These are phyloP conservation scores for Microcyclosporella mali DNA, from an alignment of 2,329 filamentous ascomycete species.

Conservation along the genomic window DNA sequence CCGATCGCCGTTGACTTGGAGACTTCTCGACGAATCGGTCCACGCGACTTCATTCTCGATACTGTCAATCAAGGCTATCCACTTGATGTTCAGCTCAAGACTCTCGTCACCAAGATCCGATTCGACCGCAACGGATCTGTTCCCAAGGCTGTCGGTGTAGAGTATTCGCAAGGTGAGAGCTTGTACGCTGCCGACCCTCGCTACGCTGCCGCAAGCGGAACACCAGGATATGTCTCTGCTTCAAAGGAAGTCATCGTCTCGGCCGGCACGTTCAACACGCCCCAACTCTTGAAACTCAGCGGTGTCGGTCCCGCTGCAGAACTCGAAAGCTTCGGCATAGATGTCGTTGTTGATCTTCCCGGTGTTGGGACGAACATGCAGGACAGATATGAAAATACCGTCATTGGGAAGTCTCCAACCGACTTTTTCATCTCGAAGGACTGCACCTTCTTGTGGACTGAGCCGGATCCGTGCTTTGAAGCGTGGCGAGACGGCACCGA, in stretches of 20 bases:
- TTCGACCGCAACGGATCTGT: constrained; percentile 56
- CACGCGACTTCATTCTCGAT: constrained; percentile 51
- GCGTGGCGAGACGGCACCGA: constrained; percentile 37
- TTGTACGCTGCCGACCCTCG: constrained; percentile 38
- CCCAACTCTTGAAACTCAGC: constrained; percentile 59
- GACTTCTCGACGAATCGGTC: constrained; percentile 41
- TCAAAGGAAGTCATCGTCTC: constrained; percentile 43
- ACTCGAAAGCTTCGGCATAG: constrained; percentile 50
- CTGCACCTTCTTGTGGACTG: constrained; percentile 32
- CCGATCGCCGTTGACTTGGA: constrained; percentile 37
- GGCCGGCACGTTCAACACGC: constrained; percentile 56
- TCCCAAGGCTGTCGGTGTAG: constrained; percentile 43
- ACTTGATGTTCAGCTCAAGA: constrained; percentile 54
- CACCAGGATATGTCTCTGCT: constrained; percentile 37
- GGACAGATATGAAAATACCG: constrained; percentile 53
- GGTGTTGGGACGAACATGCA: constrained; percentile 61
- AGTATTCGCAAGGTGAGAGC: constrained; percentile 37
- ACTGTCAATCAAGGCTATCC: constrained; percentile 49
- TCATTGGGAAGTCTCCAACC: constrained; percentile 37
- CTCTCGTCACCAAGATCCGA: constrained; percentile 58
- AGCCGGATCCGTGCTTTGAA: constrained; percentile 38
- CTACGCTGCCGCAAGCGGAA: constrained; percentile 28
- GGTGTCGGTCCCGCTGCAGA: constrained; percentile 55
- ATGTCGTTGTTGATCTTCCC: constrained; percentile 49
- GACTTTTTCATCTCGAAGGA: constrained; percentile 35